Percentiles rank a stretch among this genome's conserved stretches.
Evolutionary conservation across 2,329 filamentous ascomycete species (phyloP).

Genomic region (Colletotrichum cuscutae): DNA sequence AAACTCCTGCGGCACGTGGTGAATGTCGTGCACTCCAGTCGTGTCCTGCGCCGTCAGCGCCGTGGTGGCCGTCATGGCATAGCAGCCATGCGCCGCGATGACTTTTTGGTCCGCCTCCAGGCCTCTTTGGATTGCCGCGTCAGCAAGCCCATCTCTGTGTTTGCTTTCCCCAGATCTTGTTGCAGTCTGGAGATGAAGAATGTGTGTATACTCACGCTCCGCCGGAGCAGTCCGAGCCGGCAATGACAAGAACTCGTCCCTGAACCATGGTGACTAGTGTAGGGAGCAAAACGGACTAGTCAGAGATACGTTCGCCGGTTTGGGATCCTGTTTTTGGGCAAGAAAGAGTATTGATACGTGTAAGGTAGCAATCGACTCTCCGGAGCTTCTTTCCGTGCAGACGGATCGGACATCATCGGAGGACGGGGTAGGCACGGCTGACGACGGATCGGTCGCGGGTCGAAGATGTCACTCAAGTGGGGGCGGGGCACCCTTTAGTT

Average conservation of each 20-base stretch:
- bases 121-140: conserved; percentile 66
- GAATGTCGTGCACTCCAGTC: conserved; percentile 82
- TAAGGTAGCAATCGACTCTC: background rate
- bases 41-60: conserved; percentile 98
- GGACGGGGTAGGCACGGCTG: background rate
- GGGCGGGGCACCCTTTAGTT: conserved; percentile 23
- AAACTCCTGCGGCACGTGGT: conserved; percentile 81
- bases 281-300: background rate
- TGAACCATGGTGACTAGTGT: conserved; percentile 45
- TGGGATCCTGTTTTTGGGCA: background rate
- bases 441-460: conserved; percentile 6
- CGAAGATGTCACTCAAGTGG: conserved; percentile 30
- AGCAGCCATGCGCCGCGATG: conserved; percentile 89
- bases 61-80: conserved; percentile 95
- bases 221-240: conserved; percentile 90
- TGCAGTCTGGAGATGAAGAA: background rate
- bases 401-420: background rate
- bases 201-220: conserved; percentile 71
- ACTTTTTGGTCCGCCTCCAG: conserved; percentile 97
- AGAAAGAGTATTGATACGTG: background rate
- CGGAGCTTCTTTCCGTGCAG: background rate
- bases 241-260: conserved; percentile 78
- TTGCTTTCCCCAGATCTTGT: too few relatives aligned
- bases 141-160: background rate
- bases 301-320: background rate